Conservation (phyloP, 306 rosid species). For the Quercus engelmannii region DNA sequence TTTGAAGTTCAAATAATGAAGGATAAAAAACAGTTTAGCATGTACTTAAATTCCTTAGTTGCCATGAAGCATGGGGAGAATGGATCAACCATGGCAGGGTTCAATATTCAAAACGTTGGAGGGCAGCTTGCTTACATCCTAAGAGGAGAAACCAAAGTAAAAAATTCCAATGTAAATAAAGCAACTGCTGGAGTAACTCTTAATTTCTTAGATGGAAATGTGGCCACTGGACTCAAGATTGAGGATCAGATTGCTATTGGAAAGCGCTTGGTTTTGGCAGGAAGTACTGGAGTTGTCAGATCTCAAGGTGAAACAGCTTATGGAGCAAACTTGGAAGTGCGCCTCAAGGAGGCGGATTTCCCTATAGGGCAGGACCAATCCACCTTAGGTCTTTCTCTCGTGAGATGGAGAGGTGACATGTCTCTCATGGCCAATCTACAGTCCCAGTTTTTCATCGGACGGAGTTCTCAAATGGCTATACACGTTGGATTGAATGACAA, state of each 20-base stretch:
- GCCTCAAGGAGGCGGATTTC: conserved; percentile 10
- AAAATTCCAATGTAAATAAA: conserved; percentile 6
- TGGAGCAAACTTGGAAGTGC: conserved; percentile 25
- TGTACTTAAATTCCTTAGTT: conserved; percentile 87
- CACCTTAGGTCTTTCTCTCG: conserved; percentile 22
- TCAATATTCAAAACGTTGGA: conserved; percentile 74
- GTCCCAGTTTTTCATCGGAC: conserved; percentile 19
- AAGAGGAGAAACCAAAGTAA: conserved; percentile 12
- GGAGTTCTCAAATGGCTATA: conserved; percentile 13
- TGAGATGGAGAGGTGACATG: conserved; percentile 16
- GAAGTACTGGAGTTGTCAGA: conserved; percentile 14
- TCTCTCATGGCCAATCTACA: conserved; percentile 6
- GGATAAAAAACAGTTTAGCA: conserved; percentile 89
- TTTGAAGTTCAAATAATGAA: conserved; percentile 55
- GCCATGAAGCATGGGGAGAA: conserved; percentile 84
- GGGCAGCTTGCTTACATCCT: conserved; percentile 12
- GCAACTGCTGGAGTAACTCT: not conserved
- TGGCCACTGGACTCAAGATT: conserved; percentile 11
- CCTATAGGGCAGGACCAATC: conserved; percentile 6
- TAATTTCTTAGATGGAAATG: conserved; percentile 7
- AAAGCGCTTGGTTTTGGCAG: conserved; percentile 12
- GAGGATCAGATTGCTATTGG: conserved; percentile 23
- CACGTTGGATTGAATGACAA: conserved; percentile 9
- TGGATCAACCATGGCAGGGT: conserved; percentile 82
- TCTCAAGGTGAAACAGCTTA: conserved; percentile 8